Evolutionary conservation across 768 basidiomycete species (phyloP).

Genomic region (Tephrocybe rancida): DNA sequence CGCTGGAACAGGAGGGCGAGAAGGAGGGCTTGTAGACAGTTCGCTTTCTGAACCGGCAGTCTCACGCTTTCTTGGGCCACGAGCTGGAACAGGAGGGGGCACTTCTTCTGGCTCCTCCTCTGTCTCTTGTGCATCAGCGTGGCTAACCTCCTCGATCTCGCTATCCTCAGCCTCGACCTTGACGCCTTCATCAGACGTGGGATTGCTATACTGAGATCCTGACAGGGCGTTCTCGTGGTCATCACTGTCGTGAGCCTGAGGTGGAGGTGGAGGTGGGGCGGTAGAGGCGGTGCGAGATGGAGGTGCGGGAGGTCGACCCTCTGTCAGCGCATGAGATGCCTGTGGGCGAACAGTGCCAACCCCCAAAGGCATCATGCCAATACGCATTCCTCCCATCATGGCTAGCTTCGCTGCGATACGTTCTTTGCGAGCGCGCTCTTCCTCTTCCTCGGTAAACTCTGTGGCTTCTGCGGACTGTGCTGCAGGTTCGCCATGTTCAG

Average conservation of each 20-base stretch:
- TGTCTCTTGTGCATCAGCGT: conserved; percentile 48
- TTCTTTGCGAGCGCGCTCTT: conserved; percentile 58
- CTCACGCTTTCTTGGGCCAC: conserved; percentile 28
- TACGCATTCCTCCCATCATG: conserved; percentile 59
- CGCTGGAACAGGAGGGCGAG: conserved; percentile 52
- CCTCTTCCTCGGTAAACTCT: conserved; percentile 61
- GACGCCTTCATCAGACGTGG: conserved; percentile 60
- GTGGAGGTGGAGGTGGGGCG: conserved; percentile 28
- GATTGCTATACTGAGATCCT: conserved; percentile 30
- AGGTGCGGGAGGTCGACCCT: conserved; percentile 17
- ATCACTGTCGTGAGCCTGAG: conserved; percentile 32
- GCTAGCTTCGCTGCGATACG: conserved; percentile 56
- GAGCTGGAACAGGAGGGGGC: conserved; percentile 59
- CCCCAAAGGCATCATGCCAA: conserved; percentile 55
- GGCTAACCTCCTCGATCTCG: conserved; percentile 66
- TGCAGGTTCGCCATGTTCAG: conserved; percentile 11
- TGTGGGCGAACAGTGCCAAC: conserved; percentile 32
- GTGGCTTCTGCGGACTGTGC: conserved; percentile 23
- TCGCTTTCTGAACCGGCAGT: conserved; percentile 20
- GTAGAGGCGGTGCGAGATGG: conserved; percentile 19
- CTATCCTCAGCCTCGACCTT: conserved; percentile 73
- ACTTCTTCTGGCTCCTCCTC: conserved; percentile 45
- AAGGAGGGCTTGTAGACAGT: conserved; percentile 34
- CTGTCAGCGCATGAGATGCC: conserved; percentile 28
- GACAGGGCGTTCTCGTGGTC: conserved; percentile 45